phyloP scores from a whole-genome alignment of 306 rosid genomes.

The Cotoneaster glaucophyllus region DNA sequence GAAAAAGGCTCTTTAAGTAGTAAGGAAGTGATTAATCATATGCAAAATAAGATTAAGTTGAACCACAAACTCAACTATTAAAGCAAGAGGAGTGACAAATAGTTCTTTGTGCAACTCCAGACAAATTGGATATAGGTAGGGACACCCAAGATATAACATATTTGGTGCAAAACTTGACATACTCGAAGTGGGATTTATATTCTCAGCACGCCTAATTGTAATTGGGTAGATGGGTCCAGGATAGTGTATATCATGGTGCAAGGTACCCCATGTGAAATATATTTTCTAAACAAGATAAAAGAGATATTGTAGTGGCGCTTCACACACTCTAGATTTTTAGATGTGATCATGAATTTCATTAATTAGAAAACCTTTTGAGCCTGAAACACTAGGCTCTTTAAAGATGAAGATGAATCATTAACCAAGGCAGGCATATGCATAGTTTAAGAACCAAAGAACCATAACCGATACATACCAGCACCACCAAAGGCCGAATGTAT shows the following conservation, averaged over 20 bases:
- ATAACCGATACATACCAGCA: conserved; percentile 40
- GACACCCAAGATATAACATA: not conserved
- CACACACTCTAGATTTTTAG: not conserved
- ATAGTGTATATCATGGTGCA: not conserved
- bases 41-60: not conserved
- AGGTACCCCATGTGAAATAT: too few relatives aligned
- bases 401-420: not conserved
- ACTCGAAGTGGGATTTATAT: not conserved
- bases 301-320: not conserved
- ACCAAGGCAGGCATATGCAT: conserved; percentile 9
- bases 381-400: not conserved
- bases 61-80: not conserved
- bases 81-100: not conserved
- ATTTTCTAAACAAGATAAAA: not conserved
- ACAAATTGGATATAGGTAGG: not conserved
- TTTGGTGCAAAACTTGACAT: not conserved
- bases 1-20: not conserved
- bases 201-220: not conserved
- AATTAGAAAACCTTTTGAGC: not conserved
- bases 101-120: not conserved
- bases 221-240: not conserved
- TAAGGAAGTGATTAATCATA: not conserved
- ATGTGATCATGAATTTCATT: not conserved
- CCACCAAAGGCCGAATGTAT: conserved; percentile 48
- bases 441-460: not conserved